Evolutionary conservation across 352 stramenopile genomes (phyloP).

Genomic region (Pythium aquatile): DNA sequence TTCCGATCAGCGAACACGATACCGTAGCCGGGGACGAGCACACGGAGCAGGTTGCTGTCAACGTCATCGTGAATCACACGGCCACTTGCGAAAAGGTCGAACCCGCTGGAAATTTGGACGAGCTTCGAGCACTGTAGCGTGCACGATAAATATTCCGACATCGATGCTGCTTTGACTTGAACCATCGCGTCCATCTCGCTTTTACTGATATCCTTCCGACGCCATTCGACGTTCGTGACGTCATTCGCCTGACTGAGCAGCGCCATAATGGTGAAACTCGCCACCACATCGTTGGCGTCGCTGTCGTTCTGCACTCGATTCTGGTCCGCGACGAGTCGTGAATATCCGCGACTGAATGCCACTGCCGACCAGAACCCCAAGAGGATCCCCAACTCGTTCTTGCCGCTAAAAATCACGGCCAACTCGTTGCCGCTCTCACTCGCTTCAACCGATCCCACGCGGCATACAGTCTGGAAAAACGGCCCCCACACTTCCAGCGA

Average conservation of each 20-base stretch:
- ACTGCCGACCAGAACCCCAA: constrained; percentile 16
- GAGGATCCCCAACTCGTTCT: neutral
- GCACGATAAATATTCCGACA: neutral
- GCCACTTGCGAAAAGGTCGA: neutral
- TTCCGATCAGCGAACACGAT: constrained; percentile 20
- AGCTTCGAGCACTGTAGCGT: neutral
- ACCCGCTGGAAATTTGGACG: neutral
- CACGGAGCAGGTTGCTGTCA: constrained; percentile 14
- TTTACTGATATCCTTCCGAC: neutral
- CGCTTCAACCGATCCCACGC: neutral
- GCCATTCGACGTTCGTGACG: constrained; percentile 5
- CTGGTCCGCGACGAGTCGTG: constrained; percentile 9
- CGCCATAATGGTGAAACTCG: constrained; percentile 9
- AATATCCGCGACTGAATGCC: constrained; percentile 10
- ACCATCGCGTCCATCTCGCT: constrained; percentile 4
- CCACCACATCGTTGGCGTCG: neutral
- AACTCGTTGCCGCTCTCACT: neutral
- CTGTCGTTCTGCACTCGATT: neutral
- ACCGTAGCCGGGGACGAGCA: constrained; percentile 32
- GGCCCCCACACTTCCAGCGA: neutral
- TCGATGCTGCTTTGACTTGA: neutral
- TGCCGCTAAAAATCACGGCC: neutral
- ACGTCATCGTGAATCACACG: neutral
- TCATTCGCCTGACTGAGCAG: constrained; percentile 4
- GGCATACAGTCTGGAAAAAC: constrained; percentile 14